A percentile compares a stretch with the other conserved stretches of the same genome.
Evolutionary conservation across 108 stramenopile species (phyloP).

Genomic region (Nannochloropsis oceanica): DNA sequence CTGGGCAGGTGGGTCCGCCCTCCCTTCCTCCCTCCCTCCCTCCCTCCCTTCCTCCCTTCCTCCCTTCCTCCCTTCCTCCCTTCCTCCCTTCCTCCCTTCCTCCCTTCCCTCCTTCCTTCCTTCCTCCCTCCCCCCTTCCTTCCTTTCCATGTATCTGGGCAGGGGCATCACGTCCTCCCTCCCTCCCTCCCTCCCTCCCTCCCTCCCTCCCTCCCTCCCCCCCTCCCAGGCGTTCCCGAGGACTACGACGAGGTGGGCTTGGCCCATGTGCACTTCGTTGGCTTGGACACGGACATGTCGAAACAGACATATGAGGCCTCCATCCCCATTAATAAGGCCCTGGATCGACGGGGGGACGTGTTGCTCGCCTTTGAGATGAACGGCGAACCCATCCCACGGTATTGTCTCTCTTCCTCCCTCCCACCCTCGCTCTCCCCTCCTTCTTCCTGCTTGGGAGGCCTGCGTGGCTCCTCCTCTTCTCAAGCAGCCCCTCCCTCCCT

Average conservation of each 20-base stretch:
- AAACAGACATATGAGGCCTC: conserved; percentile 40
- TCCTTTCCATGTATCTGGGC: neutral
- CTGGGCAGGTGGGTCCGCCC: neutral
- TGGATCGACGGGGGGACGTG: conserved; percentile 68
- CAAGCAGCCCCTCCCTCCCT: neutral
- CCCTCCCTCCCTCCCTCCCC: neutral
- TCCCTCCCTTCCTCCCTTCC: neutral
- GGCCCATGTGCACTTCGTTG: conserved; percentile 36
- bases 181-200: neutral
- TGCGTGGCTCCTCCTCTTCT: neutral
- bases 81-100: neutral
- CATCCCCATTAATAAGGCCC: conserved; percentile 64
- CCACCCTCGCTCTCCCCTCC: no score
- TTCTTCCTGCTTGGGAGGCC: no score
- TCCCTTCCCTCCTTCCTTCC: neutral
- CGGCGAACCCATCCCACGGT: conserved; percentile 39
- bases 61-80: neutral
- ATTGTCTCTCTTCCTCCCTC: no score
- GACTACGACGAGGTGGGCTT: conserved; percentile 43
- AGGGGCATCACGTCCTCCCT: neutral
- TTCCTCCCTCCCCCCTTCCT: neutral
- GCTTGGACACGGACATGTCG: conserved; percentile 25
- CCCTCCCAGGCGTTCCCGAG: neutral
- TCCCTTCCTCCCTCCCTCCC: neutral
- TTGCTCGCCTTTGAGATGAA: conserved; percentile 94